Conservation (phyloP, 495 filamentous ascomycete species). For the Pseudoneurospora amorphoporcata region DNA sequence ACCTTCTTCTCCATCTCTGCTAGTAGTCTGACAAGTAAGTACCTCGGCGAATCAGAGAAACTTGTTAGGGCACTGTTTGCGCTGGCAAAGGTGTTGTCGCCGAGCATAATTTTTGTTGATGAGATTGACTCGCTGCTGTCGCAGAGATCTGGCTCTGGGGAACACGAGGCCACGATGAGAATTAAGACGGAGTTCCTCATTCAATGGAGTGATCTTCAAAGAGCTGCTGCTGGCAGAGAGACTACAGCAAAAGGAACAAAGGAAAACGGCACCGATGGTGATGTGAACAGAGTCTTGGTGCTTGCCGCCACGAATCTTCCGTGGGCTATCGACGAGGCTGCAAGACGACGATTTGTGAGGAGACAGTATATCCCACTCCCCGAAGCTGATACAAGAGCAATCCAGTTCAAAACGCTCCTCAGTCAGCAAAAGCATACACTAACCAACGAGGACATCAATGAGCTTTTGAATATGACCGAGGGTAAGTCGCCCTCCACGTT, state of each 20-base stretch:
- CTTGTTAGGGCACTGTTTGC: slow-evolving; percentile 88
- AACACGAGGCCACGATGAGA: slow-evolving; percentile 85
- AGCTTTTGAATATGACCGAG: slow-evolving; percentile 74
- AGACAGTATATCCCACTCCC: slow-evolving; percentile 94
- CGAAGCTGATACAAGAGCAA: slow-evolving; percentile 65
- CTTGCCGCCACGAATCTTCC: slow-evolving; percentile 93
- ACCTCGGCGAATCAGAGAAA: slow-evolving; percentile 93
- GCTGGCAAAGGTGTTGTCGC: slow-evolving; percentile 80
- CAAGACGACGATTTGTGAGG: slow-evolving; percentile 80
- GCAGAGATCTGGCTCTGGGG: slow-evolving; percentile 67
- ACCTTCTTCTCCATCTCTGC: slow-evolving; percentile 98
- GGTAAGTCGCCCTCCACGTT: slow-evolving; percentile 41
- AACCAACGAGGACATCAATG: slow-evolving; percentile 59
- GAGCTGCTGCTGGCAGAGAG: slow-evolving; percentile 82
- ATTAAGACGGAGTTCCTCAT: slow-evolving; percentile 99
- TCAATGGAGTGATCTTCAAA: slow-evolving; percentile 89
- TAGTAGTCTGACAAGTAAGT: slow-evolving; percentile 90
- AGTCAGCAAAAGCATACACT: slow-evolving; percentile 81
- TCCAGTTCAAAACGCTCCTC: slow-evolving; percentile 67
- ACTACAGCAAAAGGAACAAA: slow-evolving; percentile 52
- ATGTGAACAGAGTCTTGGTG: slow-evolving; percentile 82
- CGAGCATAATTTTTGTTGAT: slow-evolving; percentile 97
- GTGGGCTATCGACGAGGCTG: slow-evolving; percentile 97
- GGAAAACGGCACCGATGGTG: slow-evolving; percentile 44
- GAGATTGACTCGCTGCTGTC: slow-evolving; percentile 95